Base-by-base conservation (phyloP, 2,329 filamentous ascomycete genomes). In the Furcasterigmium sp. region DNA sequence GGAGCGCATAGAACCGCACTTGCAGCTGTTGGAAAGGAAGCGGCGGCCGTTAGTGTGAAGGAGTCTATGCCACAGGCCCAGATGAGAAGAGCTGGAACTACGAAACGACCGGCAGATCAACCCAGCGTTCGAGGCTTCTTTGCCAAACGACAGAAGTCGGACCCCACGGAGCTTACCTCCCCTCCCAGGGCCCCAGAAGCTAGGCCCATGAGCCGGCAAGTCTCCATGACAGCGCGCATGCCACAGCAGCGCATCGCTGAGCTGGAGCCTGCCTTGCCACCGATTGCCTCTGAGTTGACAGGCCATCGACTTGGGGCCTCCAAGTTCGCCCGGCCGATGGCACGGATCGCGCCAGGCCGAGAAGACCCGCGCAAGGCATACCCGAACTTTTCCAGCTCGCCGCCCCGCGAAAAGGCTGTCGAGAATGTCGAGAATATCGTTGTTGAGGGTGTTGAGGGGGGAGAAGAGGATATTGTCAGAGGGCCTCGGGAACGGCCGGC, bases 341-440 rank as follows among this genome's bases (percentile, higher is more conserved):
- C 37, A 35, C 35, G 37, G 11, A 34, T 36, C 34, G 35, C 60
- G 41, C 50, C 52, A 25, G 52, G 19, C 23, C 36, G n/a, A 7
- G 32, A 18, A 9, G 32, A 35, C 15, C 15, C 5, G 15, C 32
- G 5, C 5, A 35, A 17, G 15, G 7, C 32, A 8, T 85, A 87
- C 51, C 57, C 68, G 1, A 74, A 70, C 48, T 80, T 82, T 53
- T 81, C 77, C 0, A 82, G 78, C 59, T 78, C 78, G 15, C 76
- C 78, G 4, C 57, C 65, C 57, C n/a, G 56, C 58, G 47, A 52
- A 46, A 42, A 53, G 44, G 39, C 44, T 42, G 35, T 17, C 52
- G 15, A 46, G 50, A 5, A 8, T 30, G 21, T 51, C 14, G 20
- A 37, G 8, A 21, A 45, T 23, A 8, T 51, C 49, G 5, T n/a